These are phyloP conservation scores for Coemansia sp. DNA, from an alignment of 192 early-diverging fungal species.

Conservation along the genomic window DNA sequence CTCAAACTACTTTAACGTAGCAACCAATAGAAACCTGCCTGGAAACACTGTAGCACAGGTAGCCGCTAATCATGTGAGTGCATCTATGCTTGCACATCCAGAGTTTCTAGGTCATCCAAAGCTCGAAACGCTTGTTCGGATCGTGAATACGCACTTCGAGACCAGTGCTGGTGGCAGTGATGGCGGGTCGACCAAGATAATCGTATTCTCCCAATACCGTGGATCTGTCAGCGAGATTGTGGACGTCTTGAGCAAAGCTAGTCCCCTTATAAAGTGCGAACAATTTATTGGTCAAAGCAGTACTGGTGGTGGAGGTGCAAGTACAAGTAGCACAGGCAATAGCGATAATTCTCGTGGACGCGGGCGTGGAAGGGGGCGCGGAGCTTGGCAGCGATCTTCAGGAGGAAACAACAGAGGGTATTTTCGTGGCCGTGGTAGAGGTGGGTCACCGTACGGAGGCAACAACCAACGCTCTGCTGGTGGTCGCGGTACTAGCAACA, in stretches of 20 bases:
- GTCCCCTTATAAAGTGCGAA: conserved; percentile 67
- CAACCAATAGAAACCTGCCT: conserved; percentile 10
- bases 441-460: not conserved
- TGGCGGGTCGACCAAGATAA: conserved; percentile 60
- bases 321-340: not conserved
- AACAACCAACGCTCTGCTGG: not conserved
- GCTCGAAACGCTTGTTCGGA: conserved; percentile 62
- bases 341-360: not conserved
- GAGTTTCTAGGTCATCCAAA: conserved; percentile 79
- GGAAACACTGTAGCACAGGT: not conserved
- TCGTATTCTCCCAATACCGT: conserved; percentile 85
- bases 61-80: not conserved
- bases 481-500: not conserved
- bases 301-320: conserved; percentile 1
- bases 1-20: conserved; percentile 46
- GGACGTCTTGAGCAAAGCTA: conserved; percentile 59
- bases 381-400: not conserved
- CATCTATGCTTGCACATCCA: conserved; percentile 19
- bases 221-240: conserved; percentile 87
- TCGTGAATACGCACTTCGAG: conserved; percentile 71
- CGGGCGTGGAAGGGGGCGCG: not conserved
- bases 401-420: conserved; percentile 9
- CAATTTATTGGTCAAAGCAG: conserved; percentile 80
- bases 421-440: conserved; percentile 10
- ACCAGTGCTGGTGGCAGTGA: conserved; percentile 36